phyloP scores from a whole-genome alignment of 495 filamentous ascomycete genomes.

The Aspergillus bertholletiae region DNA sequence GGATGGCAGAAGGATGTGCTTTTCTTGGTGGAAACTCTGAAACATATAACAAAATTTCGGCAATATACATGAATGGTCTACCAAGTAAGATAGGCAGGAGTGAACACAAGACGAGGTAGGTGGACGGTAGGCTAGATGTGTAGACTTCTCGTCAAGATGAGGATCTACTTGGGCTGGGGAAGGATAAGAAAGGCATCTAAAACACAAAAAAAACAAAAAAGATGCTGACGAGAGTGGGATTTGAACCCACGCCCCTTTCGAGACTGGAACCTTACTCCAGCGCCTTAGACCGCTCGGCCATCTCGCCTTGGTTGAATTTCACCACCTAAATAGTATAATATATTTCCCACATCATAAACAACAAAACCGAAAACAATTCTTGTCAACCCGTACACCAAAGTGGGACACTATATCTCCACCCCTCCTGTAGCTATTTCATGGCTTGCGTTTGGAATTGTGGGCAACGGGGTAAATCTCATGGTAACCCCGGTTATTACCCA shows the following conservation, averaged over 20 bases:
- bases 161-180: background rate
- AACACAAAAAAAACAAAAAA: background rate
- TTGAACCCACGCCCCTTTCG: constrained; percentile 13
- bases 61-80: no score
- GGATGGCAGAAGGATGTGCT: background rate
- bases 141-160: no score
- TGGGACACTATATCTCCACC: no score
- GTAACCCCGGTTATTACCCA: no score
- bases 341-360: background rate
- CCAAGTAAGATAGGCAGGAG: no score
- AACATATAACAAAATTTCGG: no score
- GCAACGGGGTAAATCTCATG: no score
- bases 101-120: no score
- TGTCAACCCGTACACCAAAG: no score
- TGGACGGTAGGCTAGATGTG: no score
- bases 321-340: background rate
- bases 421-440: no score
- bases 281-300: constrained; percentile 5
- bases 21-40: background rate
- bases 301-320: constrained; percentile 1
- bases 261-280: constrained; percentile 9
- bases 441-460: no score
- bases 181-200: background rate
- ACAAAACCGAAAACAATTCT: background rate
- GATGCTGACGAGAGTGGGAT: constrained; percentile 12